These are phyloP conservation scores for Baorangia bicolor DNA, from an alignment of 768 basidiomycete species.

Conservation along the genomic window DNA sequence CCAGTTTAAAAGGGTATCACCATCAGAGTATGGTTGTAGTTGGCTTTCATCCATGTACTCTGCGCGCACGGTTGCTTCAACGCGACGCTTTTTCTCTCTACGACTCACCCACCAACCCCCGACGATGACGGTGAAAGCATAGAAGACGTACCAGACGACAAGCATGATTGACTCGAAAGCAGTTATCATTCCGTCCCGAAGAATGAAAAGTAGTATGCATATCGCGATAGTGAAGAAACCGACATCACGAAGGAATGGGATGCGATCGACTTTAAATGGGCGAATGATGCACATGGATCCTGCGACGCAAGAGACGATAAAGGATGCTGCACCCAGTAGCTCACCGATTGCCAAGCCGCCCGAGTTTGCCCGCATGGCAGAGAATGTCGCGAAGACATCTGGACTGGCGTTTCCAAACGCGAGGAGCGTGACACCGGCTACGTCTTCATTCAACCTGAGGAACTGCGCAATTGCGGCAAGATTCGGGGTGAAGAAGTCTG, in stretches of 20 bases:
- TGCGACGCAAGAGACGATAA: constrained; percentile 95
- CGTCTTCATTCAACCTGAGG: constrained; percentile 86
- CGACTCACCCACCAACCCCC: constrained; percentile 76
- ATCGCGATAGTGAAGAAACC: constrained; percentile 92
- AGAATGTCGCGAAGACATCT: constrained; percentile 94
- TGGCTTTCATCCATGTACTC: constrained; percentile 53
- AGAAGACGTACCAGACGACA: constrained; percentile 70
- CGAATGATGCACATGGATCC: constrained; percentile 98
- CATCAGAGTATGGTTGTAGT: constrained; percentile 58
- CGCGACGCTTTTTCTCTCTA: constrained; percentile 43
- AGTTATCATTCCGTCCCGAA: constrained; percentile 72
- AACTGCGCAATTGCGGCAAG: constrained; percentile 84
- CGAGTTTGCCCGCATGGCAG: constrained; percentile 82
- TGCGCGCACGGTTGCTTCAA: constrained; percentile 53
- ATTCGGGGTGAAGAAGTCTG: constrained; percentile 98
- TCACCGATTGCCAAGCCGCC: constrained; percentile 94
- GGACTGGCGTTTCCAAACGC: constrained; percentile 98
- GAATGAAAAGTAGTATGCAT: constrained; percentile 66
- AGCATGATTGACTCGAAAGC: constrained; percentile 70
- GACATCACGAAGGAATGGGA: constrained; percentile 89
- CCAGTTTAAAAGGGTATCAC: constrained; percentile 44
- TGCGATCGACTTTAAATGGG: constrained; percentile 80
- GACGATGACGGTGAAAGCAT: constrained; percentile 73
- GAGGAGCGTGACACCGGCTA: constrained; percentile 95
- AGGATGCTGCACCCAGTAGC: constrained; percentile 90